phyloP scores from a whole-genome alignment of 768 basidiomycete genomes.

The Pleurotus sapidus region DNA sequence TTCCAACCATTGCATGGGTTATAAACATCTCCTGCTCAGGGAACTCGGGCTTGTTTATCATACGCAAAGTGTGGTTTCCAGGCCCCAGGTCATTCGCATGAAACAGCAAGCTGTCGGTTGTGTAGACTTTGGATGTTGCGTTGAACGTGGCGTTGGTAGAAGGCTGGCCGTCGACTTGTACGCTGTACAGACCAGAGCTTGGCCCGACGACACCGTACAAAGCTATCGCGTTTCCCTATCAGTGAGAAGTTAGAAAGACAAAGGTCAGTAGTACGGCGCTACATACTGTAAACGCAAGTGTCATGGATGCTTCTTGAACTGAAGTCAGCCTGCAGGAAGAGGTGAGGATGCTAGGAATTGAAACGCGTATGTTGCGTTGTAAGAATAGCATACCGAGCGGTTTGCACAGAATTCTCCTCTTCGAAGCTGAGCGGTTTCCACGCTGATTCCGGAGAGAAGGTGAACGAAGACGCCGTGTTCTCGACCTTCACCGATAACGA shows the following conservation, averaged over 20 bases:
- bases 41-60: conserved; percentile 24
- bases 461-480: not conserved
- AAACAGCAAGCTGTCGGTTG: conserved; percentile 26
- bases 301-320: conserved; percentile 15
- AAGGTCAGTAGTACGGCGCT: not conserved
- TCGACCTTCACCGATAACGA: not conserved
- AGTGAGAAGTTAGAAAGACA: not conserved
- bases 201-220: conserved; percentile 38
- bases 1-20: conserved; percentile 24
- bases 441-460: not conserved
- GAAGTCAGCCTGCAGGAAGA: conserved; percentile 7
- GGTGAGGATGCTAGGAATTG: not conserved
- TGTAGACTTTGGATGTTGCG: conserved; percentile 16
- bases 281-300: conserved; percentile 24
- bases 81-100: conserved; percentile 22
- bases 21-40: conserved; percentile 20
- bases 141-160: conserved; percentile 15
- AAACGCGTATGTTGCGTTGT: not conserved
- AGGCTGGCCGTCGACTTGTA: conserved; percentile 22
- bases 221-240: conserved; percentile 26
- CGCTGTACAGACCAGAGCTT: conserved; percentile 25
- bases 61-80: conserved; percentile 27
- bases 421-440: not conserved
- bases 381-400: not conserved
- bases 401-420: conserved; percentile 1